Evolutionary conservation across 805 yeast genomes (phyloP).

Genomic region (Henningerozyma blattae): DNA sequence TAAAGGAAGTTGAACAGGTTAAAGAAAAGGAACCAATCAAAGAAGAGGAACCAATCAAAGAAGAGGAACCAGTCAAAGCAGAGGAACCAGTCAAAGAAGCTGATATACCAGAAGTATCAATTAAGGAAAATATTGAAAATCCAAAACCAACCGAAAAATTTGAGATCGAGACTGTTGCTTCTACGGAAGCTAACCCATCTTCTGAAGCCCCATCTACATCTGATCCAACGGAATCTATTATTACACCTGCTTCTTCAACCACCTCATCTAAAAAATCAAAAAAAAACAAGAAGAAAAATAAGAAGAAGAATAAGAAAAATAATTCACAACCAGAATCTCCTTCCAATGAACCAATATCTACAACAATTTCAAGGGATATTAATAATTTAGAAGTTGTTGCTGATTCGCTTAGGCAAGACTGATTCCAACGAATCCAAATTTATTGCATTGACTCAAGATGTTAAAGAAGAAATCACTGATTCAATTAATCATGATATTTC

Average conservation of each 20-base stretch:
- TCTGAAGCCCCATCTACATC: not conserved
- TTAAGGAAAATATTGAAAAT: not conserved
- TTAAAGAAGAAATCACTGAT: constrained; percentile 13
- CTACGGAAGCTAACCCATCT: constrained; percentile 14
- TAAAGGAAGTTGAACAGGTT: constrained; percentile 2
- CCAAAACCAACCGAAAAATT: not conserved
- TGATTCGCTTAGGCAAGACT: constrained; percentile 21
- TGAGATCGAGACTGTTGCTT: constrained; percentile 1
- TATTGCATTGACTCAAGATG: constrained; percentile 13
- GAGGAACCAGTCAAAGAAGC: constrained; percentile 1
- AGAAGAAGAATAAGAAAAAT: constrained; percentile 11
- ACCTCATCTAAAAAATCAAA: constrained; percentile 14
- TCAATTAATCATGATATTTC: constrained; percentile 12
- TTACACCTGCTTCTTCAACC: not conserved
- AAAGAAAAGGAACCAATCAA: constrained; percentile 2
- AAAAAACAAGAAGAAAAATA: constrained; percentile 21
- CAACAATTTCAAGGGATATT: constrained; percentile 3
- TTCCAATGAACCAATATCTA: too few species aligned
- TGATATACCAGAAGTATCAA: constrained; percentile 1
- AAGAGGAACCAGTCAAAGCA: constrained; percentile 4
- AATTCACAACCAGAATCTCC: constrained; percentile 2
- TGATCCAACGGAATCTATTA: not conserved
- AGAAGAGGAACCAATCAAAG: constrained; percentile 3
- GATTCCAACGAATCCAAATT: constrained; percentile 9
- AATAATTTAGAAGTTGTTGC: constrained; percentile 10